Percentiles rank a stretch among this genome's conserved stretches.
Evolutionary conservation across 2,329 filamentous ascomycete genomes (phyloP).

Genomic region (Raffaelea deltoideospora): DNA sequence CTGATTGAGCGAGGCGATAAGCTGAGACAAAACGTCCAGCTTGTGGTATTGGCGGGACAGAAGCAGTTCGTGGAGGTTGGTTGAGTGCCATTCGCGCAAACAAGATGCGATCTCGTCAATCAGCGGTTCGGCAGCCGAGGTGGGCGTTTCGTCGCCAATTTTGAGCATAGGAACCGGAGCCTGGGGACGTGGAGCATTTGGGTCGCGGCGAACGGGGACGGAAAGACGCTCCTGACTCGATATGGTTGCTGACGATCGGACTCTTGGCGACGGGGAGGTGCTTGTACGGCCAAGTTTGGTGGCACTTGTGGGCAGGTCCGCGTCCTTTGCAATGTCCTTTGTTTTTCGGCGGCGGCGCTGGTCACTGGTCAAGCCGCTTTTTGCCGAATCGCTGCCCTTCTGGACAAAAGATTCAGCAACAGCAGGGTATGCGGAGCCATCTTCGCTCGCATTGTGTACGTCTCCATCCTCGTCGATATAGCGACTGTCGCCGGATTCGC

Average conservation of each 20-base stretch:
- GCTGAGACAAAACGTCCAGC: slow-evolving; percentile 64
- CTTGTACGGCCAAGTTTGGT: slow-evolving; percentile 1
- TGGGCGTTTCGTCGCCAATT: slow-evolving; percentile 92
- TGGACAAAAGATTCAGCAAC: too few relatives aligned
- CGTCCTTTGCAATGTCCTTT: slow-evolving; percentile 11
- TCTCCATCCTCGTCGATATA: slow-evolving; percentile 24
- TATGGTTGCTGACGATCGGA: slow-evolving; percentile 1
- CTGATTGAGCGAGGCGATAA: slow-evolving; percentile 72
- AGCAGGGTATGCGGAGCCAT: slow-evolving; percentile 9
- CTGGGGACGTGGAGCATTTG: slow-evolving; percentile 58
- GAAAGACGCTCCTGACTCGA: slow-evolving; percentile 26
- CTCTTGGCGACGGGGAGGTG: not conserved
- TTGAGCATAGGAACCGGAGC: slow-evolving; percentile 96
- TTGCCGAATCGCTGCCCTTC: slow-evolving; percentile 33
- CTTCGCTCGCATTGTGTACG: slow-evolving; percentile 15
- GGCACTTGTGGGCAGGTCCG: slow-evolving; percentile 9
- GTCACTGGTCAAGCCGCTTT: slow-evolving; percentile 31
- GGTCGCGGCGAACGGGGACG: slow-evolving; percentile 40
- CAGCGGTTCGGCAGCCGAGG: slow-evolving; percentile 73
- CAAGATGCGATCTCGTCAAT: slow-evolving; percentile 98
- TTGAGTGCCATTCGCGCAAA: slow-evolving; percentile 94
- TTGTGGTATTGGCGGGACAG: slow-evolving; percentile 67
- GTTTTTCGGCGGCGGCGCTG: slow-evolving; percentile 21
- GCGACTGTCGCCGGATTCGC: slow-evolving; percentile 47
- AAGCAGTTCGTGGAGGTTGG: slow-evolving; percentile 83